Base-by-base conservation (phyloP, 2,329 filamentous ascomycete species). In the Xylaria sp. region DNA sequence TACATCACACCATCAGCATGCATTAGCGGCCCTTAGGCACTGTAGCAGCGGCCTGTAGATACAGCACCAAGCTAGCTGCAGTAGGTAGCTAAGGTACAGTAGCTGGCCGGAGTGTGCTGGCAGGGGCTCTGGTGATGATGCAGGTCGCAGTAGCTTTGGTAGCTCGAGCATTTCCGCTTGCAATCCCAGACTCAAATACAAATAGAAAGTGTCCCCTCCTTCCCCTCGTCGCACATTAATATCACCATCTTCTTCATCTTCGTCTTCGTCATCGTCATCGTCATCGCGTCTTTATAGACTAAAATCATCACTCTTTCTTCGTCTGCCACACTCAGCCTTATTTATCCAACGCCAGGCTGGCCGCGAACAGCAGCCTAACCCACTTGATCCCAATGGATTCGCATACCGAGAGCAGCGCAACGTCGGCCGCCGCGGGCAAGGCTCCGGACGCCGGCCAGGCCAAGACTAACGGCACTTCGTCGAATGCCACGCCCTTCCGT, bases 401-500 rank as follows among this genome's bases (percentile, higher is more conserved):
- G 21, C 60, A 62, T 6, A 66, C 63, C 41, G 61, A 64, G 29
- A 58, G 40, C 54, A 65, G 54, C 63, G 41, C 54, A 31, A 48
- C 46, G 27, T 60, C 63, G 9, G 35, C 41, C 38, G 53, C 54
- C 21, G 62, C 43, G 2, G 60, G 65, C 5, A 67, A 65, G 60
- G 43, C 19, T 15, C 29, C 54, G 15, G 58, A 54, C 48, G 35
- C 43, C 21, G 60, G 56, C 41, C 60, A 23, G 1, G 46, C 46
- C 8, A 66, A 23, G 1, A 49, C 46, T 5, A 66, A 66, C 15
- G 65, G 58, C 29, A 11, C 54, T 10, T 54, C 58, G 6, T 46
- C 54, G 15, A 54, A 58, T 27, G 19, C 56, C 25, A 46, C 54
- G 25, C 83, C 83, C 63, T 84, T 87, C 74, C 79, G 80, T 47